Evolutionary conservation across 257 asterid genomes (phyloP), one percentile per base, ranked within the genome.

Genomic region (Gentiana macrophylla): DNA sequence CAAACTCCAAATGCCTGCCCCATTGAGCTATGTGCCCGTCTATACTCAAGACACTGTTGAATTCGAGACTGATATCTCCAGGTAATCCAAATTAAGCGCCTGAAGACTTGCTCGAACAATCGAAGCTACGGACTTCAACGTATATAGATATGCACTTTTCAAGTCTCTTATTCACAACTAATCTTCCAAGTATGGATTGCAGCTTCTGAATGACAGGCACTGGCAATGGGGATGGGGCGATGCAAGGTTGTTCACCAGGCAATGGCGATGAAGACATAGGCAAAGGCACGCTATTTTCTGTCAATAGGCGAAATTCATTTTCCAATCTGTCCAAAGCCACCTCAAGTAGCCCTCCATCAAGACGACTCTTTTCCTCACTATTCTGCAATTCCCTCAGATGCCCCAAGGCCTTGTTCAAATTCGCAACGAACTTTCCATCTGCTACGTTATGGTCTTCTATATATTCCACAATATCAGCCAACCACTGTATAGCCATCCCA

Each of bases 1-100:
- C 94, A 58, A 90, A 86, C 62, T 86, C 96, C 74, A 90, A 68
- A 74, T 90, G 94, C 76, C 71, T 73, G 12, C 94, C 94, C 98
- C 98, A 90, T 51, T 76, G 77, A 64, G 83, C 61, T 55, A 90
- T 86, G 50, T 78, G 77, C 11, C 70, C 77, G 72, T 89, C 94
- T 48, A 89, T 80, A 76, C 94, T 84, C 15, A 80, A 80, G 58
- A 89, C 90, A 49, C 76, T 77, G 62, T 89, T 84, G 61, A 89
- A 84, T 69, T 89, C 1, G 96, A 82, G 8, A 72, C 84, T 2
- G 94, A 84, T 56, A 86, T 86, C 70, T 84, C 95, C 44, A 90
- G 93, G 63, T 90, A 90, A 73, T 86, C 98, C 81, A 90, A 72
- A 62, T 74, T 80, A 57, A 90, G 95, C 1, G 94, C 94, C 57